A percentile compares a stretch with the other conserved stretches of the same genome.
These are phyloP conservation scores for Rauvolfia tetraphylla DNA, from an alignment of 257 asterid species.

Conservation along the genomic window DNA sequence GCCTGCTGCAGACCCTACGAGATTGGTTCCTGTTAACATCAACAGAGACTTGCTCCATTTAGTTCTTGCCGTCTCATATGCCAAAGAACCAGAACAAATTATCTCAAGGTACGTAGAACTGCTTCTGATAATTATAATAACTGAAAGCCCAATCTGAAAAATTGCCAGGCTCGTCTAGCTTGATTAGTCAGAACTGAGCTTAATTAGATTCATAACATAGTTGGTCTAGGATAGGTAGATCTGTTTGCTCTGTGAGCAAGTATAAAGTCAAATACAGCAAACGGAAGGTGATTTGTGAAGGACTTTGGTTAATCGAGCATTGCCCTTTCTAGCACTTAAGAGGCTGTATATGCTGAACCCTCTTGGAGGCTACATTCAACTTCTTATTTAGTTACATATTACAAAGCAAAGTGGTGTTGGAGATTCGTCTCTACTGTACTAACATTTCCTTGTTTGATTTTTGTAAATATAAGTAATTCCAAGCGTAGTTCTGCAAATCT, in stretches of 20 bases:
- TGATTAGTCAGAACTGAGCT: background rate
- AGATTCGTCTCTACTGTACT: background rate
- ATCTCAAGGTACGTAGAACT: constrained; percentile 60
- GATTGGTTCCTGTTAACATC: constrained; percentile 62
- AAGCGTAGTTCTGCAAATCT: background rate
- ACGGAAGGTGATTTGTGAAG: background rate
- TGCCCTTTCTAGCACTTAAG: background rate
- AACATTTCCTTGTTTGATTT: background rate
- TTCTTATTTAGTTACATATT: background rate
- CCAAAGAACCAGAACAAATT: constrained; percentile 82
- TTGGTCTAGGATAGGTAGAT: background rate
- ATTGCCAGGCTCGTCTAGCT: background rate
- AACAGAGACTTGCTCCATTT: constrained; percentile 79
- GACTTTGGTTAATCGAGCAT: background rate
- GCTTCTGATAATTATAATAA: constrained; percentile 7
- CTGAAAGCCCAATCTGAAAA: background rate
- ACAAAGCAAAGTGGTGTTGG: background rate
- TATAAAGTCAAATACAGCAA: background rate
- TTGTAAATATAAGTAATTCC: background rate
- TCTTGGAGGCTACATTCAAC: background rate
- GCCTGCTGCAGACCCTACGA: constrained; percentile 82
- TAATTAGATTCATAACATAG: background rate
- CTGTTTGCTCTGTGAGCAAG: background rate
- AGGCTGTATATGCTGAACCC: background rate
- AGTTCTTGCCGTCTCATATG: constrained; percentile 87